A percentile compares a stretch with the other conserved stretches of the same genome.
These are phyloP conservation scores for Yamadazyma kitorensis DNA, from an alignment of 805 yeast genomes.

Conservation along the genomic window DNA sequence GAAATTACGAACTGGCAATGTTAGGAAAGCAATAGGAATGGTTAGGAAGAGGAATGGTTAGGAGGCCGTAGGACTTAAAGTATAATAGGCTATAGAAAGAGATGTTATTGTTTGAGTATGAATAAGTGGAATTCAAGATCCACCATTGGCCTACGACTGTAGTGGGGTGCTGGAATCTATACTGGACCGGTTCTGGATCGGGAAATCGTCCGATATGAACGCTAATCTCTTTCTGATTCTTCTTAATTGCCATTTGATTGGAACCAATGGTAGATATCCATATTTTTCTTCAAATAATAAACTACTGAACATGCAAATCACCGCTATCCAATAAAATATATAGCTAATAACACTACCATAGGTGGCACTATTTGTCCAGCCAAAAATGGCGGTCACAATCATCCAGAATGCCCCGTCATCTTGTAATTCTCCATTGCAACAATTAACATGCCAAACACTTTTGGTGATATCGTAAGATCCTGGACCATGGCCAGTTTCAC, in stretches of 20 bases:
- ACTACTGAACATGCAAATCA: constrained; percentile 43
- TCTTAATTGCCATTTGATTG: constrained; percentile 57
- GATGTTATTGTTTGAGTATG: too few relatives aligned
- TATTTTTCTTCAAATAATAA: constrained; percentile 48
- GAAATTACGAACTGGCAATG: too few relatives aligned
- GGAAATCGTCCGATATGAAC: background rate
- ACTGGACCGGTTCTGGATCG: constrained; percentile 6
- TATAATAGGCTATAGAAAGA: too few relatives aligned
- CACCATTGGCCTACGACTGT: constrained; percentile 1
- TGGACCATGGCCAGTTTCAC: constrained; percentile 89
- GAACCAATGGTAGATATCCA: constrained; percentile 62
- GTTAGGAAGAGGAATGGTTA: too few relatives aligned
- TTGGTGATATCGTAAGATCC: constrained; percentile 81
- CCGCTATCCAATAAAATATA: constrained; percentile 62
- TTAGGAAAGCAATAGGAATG: too few relatives aligned
- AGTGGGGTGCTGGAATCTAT: constrained; percentile 14
- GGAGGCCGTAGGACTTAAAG: too few relatives aligned
- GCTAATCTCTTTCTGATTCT: constrained; percentile 41
- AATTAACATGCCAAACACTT: constrained; percentile 92
- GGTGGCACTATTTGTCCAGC: constrained; percentile 95
- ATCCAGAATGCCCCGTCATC: constrained; percentile 79
- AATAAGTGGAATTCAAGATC: too few relatives aligned
- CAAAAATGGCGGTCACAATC: constrained; percentile 82
- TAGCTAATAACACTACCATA: constrained; percentile 81
- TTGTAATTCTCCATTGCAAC: constrained; percentile 82